A percentile compares a stretch with the other conserved stretches of the same genome.
Evolutionary conservation across 371 early-diverging fungal genomes (phyloP).

Genomic region (Mortierella sp.): DNA sequence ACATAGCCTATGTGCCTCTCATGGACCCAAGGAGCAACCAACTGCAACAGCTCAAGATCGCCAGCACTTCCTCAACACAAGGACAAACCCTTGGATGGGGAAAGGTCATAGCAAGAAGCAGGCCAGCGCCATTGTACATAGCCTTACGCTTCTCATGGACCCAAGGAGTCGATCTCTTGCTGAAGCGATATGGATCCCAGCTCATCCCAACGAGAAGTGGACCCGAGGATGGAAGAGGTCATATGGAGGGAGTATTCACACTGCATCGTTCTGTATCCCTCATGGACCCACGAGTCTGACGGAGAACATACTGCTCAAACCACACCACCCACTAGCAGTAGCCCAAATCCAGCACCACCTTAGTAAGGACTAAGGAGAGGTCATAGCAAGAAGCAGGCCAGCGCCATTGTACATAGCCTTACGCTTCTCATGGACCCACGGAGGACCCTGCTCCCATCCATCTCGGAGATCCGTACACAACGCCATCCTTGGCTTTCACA

Average conservation of each 20-base stretch:
- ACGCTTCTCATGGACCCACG: constrained; percentile 37
- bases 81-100: constrained; percentile 7
- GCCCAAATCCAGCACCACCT: constrained; percentile 23
- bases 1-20: constrained; percentile 23
- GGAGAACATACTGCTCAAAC: constrained; percentile 27
- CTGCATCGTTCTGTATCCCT: constrained; percentile 9
- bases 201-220: constrained; percentile 41
- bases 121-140: constrained; percentile 22
- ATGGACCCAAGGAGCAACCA: constrained; percentile 40
- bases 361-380: constrained; percentile 15
- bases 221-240: constrained; percentile 22
- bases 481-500: constrained; percentile 29
- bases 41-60: constrained; percentile 29
- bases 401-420: constrained; percentile 27
- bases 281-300: constrained; percentile 38
- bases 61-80: constrained; percentile 19
- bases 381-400: constrained; percentile 24
- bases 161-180: constrained; percentile 29
- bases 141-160: constrained; percentile 32
- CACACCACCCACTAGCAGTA: constrained; percentile 29
- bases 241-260: constrained; percentile 12
- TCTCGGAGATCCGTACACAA: constrained; percentile 36
- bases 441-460: constrained; percentile 25
- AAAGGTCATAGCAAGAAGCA: constrained; percentile 33
- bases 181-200: constrained; percentile 37